Percentiles rank a stretch among this genome's conserved stretches.
Evolutionary conservation across 805 yeast genomes (phyloP).

Genomic region (Yamadazyma sp.): DNA sequence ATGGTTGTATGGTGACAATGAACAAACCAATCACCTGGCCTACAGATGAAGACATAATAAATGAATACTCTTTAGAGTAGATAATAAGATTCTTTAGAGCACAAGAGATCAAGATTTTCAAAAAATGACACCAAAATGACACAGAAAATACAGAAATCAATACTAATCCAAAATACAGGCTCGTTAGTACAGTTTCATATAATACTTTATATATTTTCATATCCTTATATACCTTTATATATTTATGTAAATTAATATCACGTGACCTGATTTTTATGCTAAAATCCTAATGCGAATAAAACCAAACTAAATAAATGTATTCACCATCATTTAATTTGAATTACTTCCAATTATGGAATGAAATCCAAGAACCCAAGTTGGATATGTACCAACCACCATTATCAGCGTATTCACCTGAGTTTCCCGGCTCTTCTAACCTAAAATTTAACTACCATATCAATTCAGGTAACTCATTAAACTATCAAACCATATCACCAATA

Average conservation of each 20-base stretch:
- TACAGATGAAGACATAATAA: constrained; percentile 35
- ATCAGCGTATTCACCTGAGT: constrained; percentile 51
- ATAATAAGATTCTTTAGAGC: no score
- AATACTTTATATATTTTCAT: no score
- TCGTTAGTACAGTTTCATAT: no score
- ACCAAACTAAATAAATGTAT: no score
- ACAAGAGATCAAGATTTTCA: no score
- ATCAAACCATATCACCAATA: constrained; percentile 7
- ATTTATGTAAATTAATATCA: no score
- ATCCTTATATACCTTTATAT: no score
- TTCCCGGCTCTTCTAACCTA: constrained; percentile 23
- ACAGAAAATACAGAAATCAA: no score
- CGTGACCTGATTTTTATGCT: no score
- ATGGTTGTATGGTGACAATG: constrained; percentile 70
- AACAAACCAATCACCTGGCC: constrained; percentile 35
- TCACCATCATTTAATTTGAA: constrained; percentile 12
- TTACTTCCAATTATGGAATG: constrained; percentile 13
- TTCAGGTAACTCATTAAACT: background rate
- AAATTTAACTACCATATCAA: constrained; percentile 5
- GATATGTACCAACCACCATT: constrained; percentile 48
- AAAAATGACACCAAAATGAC: no score
- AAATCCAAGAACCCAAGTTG: constrained; percentile 14
- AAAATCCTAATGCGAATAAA: no score
- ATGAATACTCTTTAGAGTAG: constrained; percentile 36
- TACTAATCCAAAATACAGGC: no score